Percentiles rank a stretch among this genome's conserved stretches.
phyloP scores from a whole-genome alignment of 208 protist genomes.

The Trichomonas tenax region DNA sequence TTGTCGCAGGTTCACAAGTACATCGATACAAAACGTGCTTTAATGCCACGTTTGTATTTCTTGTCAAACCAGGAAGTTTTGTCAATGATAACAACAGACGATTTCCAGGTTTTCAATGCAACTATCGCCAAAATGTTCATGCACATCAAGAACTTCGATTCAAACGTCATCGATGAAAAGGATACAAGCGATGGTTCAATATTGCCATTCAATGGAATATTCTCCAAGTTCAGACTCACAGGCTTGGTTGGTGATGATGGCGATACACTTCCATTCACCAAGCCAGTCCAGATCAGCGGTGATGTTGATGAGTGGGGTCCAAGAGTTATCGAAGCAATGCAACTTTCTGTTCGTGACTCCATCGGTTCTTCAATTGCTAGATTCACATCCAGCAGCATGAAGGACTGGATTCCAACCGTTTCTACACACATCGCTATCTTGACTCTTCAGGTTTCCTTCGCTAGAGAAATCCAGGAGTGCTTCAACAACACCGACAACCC shows the following conservation, averaged over 20 bases:
- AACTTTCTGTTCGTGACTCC: not conserved
- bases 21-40: not conserved
- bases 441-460: not conserved
- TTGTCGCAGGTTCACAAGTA: not conserved
- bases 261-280: not conserved
- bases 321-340: not conserved
- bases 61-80: not conserved
- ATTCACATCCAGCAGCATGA: not conserved
- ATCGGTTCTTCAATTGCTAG: not conserved
- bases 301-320: not conserved
- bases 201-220: not conserved
- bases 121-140: not conserved
- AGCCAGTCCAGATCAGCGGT: not conserved
- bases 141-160: not conserved
- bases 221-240: not conserved
- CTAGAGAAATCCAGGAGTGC: not conserved
- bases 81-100: not conserved
- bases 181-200: not conserved
- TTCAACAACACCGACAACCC: not conserved
- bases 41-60: not conserved
- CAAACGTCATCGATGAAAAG: not conserved
- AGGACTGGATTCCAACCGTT: not conserved
- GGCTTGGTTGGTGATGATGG: not conserved
- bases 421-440: not conserved
- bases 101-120: not conserved